Conservation (phyloP, 1,284 basidiomycete species). For the Phlebopus sp. region DNA sequence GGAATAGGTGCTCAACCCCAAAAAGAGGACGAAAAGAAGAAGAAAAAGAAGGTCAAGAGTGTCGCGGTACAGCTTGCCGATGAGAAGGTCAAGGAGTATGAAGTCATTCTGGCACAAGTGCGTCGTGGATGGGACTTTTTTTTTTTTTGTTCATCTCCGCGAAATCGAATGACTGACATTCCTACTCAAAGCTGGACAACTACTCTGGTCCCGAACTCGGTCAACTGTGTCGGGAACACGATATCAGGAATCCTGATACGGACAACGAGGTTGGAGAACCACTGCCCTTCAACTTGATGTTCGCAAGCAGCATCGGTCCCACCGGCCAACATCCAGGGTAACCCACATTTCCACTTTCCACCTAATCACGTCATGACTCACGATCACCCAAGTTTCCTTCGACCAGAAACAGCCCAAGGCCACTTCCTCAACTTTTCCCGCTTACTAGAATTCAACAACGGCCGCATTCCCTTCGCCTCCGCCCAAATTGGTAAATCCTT, state of each 20-base stretch:
- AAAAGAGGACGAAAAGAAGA: conserved; percentile 68
- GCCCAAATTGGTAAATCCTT: conserved; percentile 97
- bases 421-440: conserved; percentile 99
- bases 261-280: conserved; percentile 92
- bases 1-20: conserved; percentile 54
- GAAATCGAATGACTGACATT: background rate
- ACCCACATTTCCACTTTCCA: conserved; percentile 16
- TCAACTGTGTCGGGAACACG: conserved; percentile 79
- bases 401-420: conserved; percentile 97
- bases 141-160: background rate
- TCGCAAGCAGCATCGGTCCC: conserved; percentile 94
- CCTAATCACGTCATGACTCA: background rate
- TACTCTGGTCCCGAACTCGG: conserved; percentile 89
- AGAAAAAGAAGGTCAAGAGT: conserved; percentile 81
- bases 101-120: conserved; percentile 82
- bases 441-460: conserved; percentile 97
- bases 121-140: conserved; percentile 31
- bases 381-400: conserved; percentile 67
- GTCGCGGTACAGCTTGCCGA: conserved; percentile 79
- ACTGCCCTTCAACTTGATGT: conserved; percentile 99
- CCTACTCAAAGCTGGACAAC: conserved; percentile 80
- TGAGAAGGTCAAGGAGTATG: conserved; percentile 75
- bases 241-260: conserved; percentile 89
- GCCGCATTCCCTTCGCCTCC: conserved; percentile 92
- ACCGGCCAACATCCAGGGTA: conserved; percentile 96